Base-by-base conservation (phyloP, 1,284 basidiomycete species). In the Malassezia furfur region DNA sequence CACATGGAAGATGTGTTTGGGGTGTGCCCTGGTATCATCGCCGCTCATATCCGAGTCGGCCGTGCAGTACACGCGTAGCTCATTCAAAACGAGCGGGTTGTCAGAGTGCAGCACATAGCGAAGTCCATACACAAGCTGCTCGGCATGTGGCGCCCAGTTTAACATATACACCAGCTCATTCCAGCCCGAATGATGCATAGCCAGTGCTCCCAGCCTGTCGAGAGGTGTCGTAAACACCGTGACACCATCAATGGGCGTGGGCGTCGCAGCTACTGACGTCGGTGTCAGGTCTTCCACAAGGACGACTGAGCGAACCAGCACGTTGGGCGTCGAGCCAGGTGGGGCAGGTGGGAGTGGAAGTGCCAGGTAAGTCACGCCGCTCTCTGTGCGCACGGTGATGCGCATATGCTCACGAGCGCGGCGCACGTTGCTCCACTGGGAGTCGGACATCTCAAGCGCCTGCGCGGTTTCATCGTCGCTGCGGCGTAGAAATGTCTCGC, bases 381-480 rank as follows among this genome's bases (percentile, higher is more conserved):
- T 22, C 21, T 56, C 48, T 1, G 54, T 56, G 17, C 49, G 54
- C 43, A 57, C 50, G 5, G 35, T 39, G 14, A 57, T 34, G 7
- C 55, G 55, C 17, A 40, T 38, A 17, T 52, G 55, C 28, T 57
- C 50, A 28, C 55, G 55, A 11, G 55, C 50, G 7, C 55, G 50
- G n/a, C 50, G 55, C 43, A 57, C 55, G 19, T 57, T 57, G 51
- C 45, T 57, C 55, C 55, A 57, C 17, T 48, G 44, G 46, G 55
- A 52, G 50, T 57, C 55, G 21, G 45, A 48, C 28, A 38, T 15
- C 31, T 57, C 55, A 31, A 52, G 9, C 5, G 44, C 46, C 15
- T 34, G 48, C 30, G 50, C 34, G 14, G 55, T 31, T n/a, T 52
- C 50, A 44, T 57, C 55, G 37, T 57, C 55, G 14, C 31, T 36